Evolutionary conservation across 768 basidiomycete genomes (phyloP).

Genomic region (Leccinum disarticulatum): DNA sequence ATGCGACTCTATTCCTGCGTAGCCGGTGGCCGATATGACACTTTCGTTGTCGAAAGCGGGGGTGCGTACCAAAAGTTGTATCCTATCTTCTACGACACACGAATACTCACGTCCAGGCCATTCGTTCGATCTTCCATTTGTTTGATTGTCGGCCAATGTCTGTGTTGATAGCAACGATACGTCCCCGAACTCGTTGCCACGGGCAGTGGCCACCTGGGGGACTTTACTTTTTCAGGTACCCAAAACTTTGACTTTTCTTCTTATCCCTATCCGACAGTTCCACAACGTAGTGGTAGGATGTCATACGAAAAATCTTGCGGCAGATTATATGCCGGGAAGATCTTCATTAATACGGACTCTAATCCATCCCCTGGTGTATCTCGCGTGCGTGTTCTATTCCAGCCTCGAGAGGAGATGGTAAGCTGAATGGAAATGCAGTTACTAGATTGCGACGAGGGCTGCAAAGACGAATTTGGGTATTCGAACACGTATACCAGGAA

Average conservation of each 20-base stretch:
- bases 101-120: slow-evolving; percentile 13
- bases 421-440: slow-evolving; percentile 3
- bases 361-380: slow-evolving; percentile 81
- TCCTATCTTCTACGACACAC: neutral
- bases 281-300: slow-evolving; percentile 54
- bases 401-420: slow-evolving; percentile 1
- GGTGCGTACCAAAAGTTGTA: slow-evolving; percentile 39
- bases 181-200: slow-evolving; percentile 84
- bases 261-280: slow-evolving; percentile 65
- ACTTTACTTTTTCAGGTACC: slow-evolving; percentile 83
- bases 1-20: slow-evolving; percentile 62
- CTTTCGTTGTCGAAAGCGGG: slow-evolving; percentile 74
- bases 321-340: slow-evolving; percentile 39
- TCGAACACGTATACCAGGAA: slow-evolving; percentile 70
- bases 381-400: slow-evolving; percentile 49
- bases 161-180: slow-evolving; percentile 53
- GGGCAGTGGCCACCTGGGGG: slow-evolving; percentile 71
- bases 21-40: slow-evolving; percentile 73
- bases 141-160: slow-evolving; percentile 6
- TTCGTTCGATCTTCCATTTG: neutral
- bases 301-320: slow-evolving; percentile 56
- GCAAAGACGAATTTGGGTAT: slow-evolving; percentile 65
- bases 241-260: neutral
- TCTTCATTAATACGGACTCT: slow-evolving; percentile 83
- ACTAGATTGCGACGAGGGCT: slow-evolving; percentile 65